Evolutionary conservation across 208 protist genomes (phyloP).

Genomic region (Hexamita inflata): DNA sequence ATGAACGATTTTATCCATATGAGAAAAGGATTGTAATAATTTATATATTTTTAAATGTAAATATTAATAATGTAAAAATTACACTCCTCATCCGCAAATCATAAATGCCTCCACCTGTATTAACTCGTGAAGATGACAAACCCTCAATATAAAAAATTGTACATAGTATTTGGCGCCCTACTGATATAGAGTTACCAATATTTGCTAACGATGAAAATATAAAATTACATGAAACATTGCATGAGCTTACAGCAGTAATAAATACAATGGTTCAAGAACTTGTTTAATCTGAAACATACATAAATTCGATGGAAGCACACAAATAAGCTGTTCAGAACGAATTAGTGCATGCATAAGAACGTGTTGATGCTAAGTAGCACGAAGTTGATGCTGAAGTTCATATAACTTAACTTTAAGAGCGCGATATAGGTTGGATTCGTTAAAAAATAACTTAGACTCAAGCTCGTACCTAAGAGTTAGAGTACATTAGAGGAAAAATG

Average conservation of each 20-base stretch:
- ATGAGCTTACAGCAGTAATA: background rate
- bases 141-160: too few species aligned
- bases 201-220: constrained; percentile 22
- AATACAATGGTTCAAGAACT: background rate
- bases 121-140: too few species aligned
- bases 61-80: too few species aligned
- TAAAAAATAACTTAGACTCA: background rate
- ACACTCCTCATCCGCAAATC: too few species aligned
- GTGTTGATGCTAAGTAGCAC: background rate
- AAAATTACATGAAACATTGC: background rate
- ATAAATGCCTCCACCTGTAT: too few species aligned
- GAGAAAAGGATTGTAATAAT: too few species aligned
- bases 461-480: background rate
- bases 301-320: background rate
- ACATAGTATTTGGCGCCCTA: constrained; percentile 14
- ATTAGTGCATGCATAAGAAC: constrained; percentile 1
- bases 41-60: too few species aligned
- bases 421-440: constrained; percentile 4
- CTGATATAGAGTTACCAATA: background rate
- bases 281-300: background rate
- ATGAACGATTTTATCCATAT: too few species aligned
- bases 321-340: background rate
- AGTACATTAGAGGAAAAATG: background rate
- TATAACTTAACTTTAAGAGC: constrained; percentile 1
- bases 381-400: constrained; percentile 3